These are phyloP conservation scores for Tylopilus sp. DNA, from an alignment of 1,284 basidiomycete genomes.

Conservation along the genomic window DNA sequence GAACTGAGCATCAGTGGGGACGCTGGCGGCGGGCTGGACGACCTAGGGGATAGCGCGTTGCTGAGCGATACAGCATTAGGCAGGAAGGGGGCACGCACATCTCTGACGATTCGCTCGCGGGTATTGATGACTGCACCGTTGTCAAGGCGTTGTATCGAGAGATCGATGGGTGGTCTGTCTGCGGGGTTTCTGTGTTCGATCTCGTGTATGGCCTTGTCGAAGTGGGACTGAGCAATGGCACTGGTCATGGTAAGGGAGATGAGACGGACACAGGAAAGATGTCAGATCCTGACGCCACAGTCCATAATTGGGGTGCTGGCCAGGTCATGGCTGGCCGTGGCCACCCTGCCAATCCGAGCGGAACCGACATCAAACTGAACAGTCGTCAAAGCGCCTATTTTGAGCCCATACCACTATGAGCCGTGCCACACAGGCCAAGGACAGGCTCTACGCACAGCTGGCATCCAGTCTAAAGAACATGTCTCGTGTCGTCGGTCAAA, in stretches of 20 bases:
- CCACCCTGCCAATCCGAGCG: no score
- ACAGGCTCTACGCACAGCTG: constrained; percentile 66
- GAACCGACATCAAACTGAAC: no score
- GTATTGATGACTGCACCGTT: constrained; percentile 84
- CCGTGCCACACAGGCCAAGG: constrained; percentile 65
- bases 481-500: constrained; percentile 57
- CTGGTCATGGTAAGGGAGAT: constrained; percentile 35
- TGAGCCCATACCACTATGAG: constrained; percentile 23
- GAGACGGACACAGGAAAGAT: constrained; percentile 14
- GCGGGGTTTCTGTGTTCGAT: constrained; percentile 57
- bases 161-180: constrained; percentile 67
- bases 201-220: constrained; percentile 71
- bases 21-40: constrained; percentile 37
- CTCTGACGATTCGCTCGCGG: constrained; percentile 80
- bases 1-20: constrained; percentile 92
- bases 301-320: no score
- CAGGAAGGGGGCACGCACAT: constrained; percentile 44
- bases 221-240: constrained; percentile 48
- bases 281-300: no score
- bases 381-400: no score
- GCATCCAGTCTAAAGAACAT: constrained; percentile 58
- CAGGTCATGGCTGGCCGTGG: no score
- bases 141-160: constrained; percentile 83
- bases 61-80: constrained; percentile 3
- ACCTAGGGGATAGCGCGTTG: constrained; percentile 3